Evolutionary conservation across 179 eudicot genomes (phyloP).

Genomic region (Silene vulgaris): DNA sequence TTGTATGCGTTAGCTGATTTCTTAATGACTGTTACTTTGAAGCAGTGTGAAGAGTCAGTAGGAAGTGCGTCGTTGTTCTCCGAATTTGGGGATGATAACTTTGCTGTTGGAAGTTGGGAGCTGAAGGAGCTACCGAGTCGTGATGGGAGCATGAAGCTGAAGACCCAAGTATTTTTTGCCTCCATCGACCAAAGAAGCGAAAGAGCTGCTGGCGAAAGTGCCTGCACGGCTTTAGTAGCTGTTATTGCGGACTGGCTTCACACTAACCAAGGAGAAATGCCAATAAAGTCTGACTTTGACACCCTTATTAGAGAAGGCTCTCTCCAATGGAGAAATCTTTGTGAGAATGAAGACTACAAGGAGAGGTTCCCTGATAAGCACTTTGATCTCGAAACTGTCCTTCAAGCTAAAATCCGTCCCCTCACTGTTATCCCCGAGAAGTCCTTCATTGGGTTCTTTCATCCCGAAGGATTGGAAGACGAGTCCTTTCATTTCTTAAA

Average conservation of each 20-base stretch:
- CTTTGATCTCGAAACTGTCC: constrained; percentile 79
- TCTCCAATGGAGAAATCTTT: constrained; percentile 61
- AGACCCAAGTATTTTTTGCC: constrained; percentile 56
- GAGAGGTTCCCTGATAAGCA: constrained; percentile 76
- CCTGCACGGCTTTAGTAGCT: constrained; percentile 70
- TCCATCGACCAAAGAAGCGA: constrained; percentile 74
- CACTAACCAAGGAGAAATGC: constrained; percentile 50
- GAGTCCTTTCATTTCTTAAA: constrained; percentile 56
- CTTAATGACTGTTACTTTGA: constrained; percentile 22
- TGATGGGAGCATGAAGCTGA: constrained; percentile 60
- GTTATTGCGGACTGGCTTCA: constrained; percentile 68
- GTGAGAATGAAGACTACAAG: constrained; percentile 45
- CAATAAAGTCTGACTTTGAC: constrained; percentile 60
- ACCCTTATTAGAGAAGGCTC: constrained; percentile 63
- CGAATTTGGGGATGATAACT: constrained; percentile 66
- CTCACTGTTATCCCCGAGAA: constrained; percentile 53
- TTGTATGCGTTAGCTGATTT: background rate
- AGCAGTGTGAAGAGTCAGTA: constrained; percentile 37
- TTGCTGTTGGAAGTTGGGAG: constrained; percentile 74
- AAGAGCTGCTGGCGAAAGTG: constrained; percentile 70
- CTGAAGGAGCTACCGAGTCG: constrained; percentile 54
- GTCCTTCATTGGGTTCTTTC: constrained; percentile 82
- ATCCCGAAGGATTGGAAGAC: constrained; percentile 57
- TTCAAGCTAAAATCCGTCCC: constrained; percentile 59
- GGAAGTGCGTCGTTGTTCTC: constrained; percentile 36